phyloP scores from a whole-genome alignment of 129 eudicot species.

The Erigeron canadensis region DNA sequence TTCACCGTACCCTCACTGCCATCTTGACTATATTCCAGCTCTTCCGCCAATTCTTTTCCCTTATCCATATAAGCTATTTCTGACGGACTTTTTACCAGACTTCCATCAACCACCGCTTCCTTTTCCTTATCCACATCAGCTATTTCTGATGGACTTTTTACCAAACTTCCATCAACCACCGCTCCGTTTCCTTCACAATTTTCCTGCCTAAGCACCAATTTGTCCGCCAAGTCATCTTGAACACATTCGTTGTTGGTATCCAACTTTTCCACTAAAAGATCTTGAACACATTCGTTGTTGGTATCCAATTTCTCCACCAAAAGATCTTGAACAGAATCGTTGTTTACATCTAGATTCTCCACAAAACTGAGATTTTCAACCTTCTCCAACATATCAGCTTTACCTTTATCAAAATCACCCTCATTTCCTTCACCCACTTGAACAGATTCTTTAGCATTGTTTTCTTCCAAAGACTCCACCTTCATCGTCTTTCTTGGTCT shows the following conservation, averaged over 20 bases:
- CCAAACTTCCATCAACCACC: constrained; percentile 7
- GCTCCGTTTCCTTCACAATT: constrained; percentile 9
- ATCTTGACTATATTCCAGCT: constrained; percentile 17
- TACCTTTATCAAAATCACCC: constrained; percentile 5
- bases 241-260: constrained; percentile 7
- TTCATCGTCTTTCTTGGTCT: constrained; percentile 12
- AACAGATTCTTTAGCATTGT: not conserved
- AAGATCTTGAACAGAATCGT: constrained; percentile 17
- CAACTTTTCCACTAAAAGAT: constrained; percentile 21
- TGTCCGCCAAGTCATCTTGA: constrained; percentile 29
- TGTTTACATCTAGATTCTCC: constrained; percentile 12
- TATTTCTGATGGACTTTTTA: constrained; percentile 15
- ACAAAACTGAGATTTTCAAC: constrained; percentile 14
- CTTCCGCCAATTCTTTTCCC: constrained; percentile 23
- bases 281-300: constrained; percentile 21
- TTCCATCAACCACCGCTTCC: constrained; percentile 12
- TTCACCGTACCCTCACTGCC: constrained; percentile 26
- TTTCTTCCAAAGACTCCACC: constrained; percentile 6
- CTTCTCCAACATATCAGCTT: not conserved
- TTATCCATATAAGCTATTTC: constrained; percentile 25
- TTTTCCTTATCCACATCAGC: constrained; percentile 21
- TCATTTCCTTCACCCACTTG: constrained; percentile 14
- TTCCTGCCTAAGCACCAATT: constrained; percentile 8
- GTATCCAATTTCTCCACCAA: constrained; percentile 22
- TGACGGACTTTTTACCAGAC: not conserved